Conservation (phyloP, 805 yeast species). For the Kluyveromyces wickerhamii region DNA sequence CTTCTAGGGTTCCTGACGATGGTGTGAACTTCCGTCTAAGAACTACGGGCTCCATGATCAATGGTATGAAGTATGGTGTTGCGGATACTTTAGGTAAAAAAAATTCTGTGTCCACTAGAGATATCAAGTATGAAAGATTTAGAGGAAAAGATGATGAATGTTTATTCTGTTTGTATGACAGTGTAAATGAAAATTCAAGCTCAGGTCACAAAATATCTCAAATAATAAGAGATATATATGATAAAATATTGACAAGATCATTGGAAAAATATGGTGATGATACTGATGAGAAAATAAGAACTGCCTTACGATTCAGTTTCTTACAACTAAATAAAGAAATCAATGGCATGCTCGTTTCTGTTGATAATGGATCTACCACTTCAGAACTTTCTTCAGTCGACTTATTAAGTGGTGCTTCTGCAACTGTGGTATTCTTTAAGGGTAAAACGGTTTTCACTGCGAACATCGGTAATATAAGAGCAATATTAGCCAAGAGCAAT, state of each 20-base stretch:
- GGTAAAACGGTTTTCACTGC: constrained; percentile 70
- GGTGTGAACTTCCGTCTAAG: constrained; percentile 74
- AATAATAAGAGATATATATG: constrained; percentile 63
- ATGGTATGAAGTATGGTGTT: constrained; percentile 78
- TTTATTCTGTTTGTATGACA: constrained; percentile 78
- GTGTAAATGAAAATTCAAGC: constrained; percentile 46
- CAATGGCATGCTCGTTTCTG: constrained; percentile 42
- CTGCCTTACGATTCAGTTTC: constrained; percentile 78
- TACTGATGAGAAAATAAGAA: constrained; percentile 46
- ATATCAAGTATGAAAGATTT: constrained; percentile 79
- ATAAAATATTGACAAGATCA: constrained; percentile 51
- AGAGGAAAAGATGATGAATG: constrained; percentile 79
- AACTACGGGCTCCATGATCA: constrained; percentile 75
- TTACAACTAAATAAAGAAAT: constrained; percentile 74
- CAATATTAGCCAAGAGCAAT: constrained; percentile 66
- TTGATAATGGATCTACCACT: constrained; percentile 41
- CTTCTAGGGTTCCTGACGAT: constrained; percentile 86
- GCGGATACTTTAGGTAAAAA: constrained; percentile 76
- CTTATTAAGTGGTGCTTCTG: constrained; percentile 73
- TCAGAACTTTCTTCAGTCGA: constrained; percentile 61
- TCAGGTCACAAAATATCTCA: constrained; percentile 61
- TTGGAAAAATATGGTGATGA: constrained; percentile 33
- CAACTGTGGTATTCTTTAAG: constrained; percentile 70
- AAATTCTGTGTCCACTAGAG: constrained; percentile 63
- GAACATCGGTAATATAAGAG: constrained; percentile 86